phyloP scores from a whole-genome alignment of 768 basidiomycete genomes.

The Cyathus striatus region DNA sequence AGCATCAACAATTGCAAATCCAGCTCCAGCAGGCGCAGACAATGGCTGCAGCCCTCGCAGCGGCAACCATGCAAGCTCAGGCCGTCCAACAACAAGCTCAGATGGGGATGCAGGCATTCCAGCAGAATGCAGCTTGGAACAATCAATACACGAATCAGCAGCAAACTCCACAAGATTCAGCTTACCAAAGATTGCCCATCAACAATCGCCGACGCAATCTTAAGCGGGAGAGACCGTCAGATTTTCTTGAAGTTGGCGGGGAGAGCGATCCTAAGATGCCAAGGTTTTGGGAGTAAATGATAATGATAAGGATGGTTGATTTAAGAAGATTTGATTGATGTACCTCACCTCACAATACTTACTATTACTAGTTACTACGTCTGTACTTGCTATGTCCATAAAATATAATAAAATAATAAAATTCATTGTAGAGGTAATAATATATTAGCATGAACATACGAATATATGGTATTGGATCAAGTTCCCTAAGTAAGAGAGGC shows the following conservation, averaged over 20 bases:
- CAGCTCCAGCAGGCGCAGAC: constrained; percentile 78
- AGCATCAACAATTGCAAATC: constrained; percentile 75
- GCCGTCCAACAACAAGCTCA: constrained; percentile 26
- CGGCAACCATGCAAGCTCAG: constrained; percentile 49
- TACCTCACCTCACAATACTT: not conserved
- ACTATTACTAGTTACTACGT: too few relatives aligned
- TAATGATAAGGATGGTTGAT: not conserved
- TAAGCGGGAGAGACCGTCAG: constrained; percentile 79
- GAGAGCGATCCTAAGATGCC: constrained; percentile 61
- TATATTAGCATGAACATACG: too few relatives aligned
- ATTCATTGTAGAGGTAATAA: not conserved
- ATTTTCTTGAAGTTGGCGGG: constrained; percentile 73
- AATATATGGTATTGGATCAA: too few relatives aligned
- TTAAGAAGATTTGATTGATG: not conserved
- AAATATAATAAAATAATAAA: too few relatives aligned
- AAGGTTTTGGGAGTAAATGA: constrained; percentile 69
- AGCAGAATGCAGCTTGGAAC: constrained; percentile 35
- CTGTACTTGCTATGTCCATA: too few relatives aligned
- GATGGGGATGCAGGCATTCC: constrained; percentile 28
- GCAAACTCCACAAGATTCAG: constrained; percentile 66
- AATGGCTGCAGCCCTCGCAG: constrained; percentile 59
- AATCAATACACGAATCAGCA: constrained; percentile 61
- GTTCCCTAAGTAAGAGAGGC: too few relatives aligned
- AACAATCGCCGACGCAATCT: constrained; percentile 75
- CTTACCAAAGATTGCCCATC: constrained; percentile 81